Evolutionary conservation across 345 rosid genomes (phyloP), one percentile per base, ranked within the genome.

Genomic region (Ceriops tagal): DNA sequence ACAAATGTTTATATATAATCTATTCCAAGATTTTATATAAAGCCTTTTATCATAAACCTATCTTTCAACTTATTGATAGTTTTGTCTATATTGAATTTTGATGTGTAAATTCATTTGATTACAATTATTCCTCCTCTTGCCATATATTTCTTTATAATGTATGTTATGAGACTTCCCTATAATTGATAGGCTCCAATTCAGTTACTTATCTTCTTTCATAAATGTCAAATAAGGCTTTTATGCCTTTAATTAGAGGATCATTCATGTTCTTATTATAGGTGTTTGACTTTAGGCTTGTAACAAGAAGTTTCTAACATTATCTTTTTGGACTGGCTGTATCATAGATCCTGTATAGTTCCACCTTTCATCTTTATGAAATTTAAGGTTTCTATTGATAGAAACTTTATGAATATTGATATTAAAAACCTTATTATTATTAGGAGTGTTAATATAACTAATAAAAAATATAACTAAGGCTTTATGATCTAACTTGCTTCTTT

Each of bases 311-410:
- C 46, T 2, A 11, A 2, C 1, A 11, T 11, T 11, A 8, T 39
- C 3, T 1, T 39, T 3, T 2, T 8, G 0, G 0, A 0, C 3
- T 22, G 3, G 0, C 0, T 55, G 0, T 6, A n/a, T 2, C 1
- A 9, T 22, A 8, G 5, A 0, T 0, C 21, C 15, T 3, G 1
- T 10, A 16, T 0, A 53, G 5, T 26, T 53, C 5, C 28, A 52
- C 10, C 5, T 21, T 5, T 52, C 22, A 1, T 52, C 22, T 16
- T 55, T 5, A 3, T n/a, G 9, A 13, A 55, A 55, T 21, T 55
- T 55, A 5, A 55, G 5, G 0, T 55, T 8, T 55, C 0, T 22
- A 0, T 21, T 55, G 7, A 55, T 1, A 5, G 3, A 1, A 7
- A 21, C 0, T 2, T 55, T 55, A 5, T 20, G 4, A 53, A 8